Conservation (phyloP, 2,329 filamentous ascomycete genomes). For the Arthrobotrys iridis region DNA sequence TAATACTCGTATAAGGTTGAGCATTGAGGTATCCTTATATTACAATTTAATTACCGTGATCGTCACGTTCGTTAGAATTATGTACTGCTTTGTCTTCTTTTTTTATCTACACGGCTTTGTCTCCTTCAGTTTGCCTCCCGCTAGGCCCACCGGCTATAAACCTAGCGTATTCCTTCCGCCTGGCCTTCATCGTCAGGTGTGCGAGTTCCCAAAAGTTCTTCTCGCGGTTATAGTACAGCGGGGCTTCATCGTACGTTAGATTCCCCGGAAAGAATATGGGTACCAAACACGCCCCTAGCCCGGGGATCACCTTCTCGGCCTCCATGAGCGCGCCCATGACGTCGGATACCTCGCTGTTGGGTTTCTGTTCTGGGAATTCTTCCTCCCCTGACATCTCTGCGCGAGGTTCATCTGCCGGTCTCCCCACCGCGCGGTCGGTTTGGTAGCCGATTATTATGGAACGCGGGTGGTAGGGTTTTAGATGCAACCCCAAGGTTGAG, state of each 20-base stretch:
- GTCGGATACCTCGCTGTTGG: slow-evolving; percentile 59
- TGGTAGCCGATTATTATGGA: slow-evolving; percentile 51
- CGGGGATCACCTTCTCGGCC: slow-evolving; percentile 59
- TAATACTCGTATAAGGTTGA: too few species aligned
- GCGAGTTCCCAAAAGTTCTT: slow-evolving; percentile 54
- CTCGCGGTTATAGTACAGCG: slow-evolving; percentile 48
- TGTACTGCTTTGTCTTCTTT: not conserved
- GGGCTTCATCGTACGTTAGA: slow-evolving; percentile 37
- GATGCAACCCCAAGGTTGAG: slow-evolving; percentile 59
- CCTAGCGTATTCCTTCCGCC: slow-evolving; percentile 40
- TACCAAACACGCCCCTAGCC: slow-evolving; percentile 59
- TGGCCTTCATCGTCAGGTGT: slow-evolving; percentile 39
- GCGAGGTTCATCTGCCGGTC: slow-evolving; percentile 27
- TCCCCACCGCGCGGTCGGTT: slow-evolving; percentile 38
- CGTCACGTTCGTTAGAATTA: not conserved
- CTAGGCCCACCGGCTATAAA: slow-evolving; percentile 7
- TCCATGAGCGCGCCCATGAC: slow-evolving; percentile 60
- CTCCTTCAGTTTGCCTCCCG: not conserved
- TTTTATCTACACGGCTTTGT: not conserved
- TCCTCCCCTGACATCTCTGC: slow-evolving; percentile 19
- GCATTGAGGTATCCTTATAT: too few species aligned
- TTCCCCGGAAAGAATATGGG: slow-evolving; percentile 60
- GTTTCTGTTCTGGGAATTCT: slow-evolving; percentile 53
- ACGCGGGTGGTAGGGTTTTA: slow-evolving; percentile 54
- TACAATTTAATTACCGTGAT: too few species aligned